Base-by-base conservation (phyloP, 441 rosid species). In the Jatropha podagrica region DNA sequence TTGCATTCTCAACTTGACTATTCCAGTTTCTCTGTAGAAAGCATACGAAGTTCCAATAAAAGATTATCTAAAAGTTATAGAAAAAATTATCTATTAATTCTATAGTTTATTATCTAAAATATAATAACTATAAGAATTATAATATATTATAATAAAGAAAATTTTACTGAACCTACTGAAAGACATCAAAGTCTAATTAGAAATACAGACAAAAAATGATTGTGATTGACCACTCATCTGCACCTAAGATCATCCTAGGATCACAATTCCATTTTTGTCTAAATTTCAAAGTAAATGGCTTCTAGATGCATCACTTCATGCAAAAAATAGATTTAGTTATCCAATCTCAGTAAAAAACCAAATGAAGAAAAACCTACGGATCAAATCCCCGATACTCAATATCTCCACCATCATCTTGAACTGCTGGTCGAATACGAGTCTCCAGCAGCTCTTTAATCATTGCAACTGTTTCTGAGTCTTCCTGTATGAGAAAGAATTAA, bases 351-450 rank as follows among this genome's bases (percentile, higher is more conserved):
- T 3, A 72, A 69, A 69, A 26, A 69, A 71, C n/a, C 14, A 62
- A 67, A 52, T 20, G 65, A 77, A 76, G 61, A 72, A 62, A 78
- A 83, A 74, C 94, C 48, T 87, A 93, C 97, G 56, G 83, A 76
- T 96, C 91, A 79, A 93, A 93, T 72, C 97, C 96, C 44, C 90
- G 81, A 82, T 91, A 96, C 79, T 91, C 97, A 1, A 93, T 96
- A 81, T 96, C 99, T 67, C 99, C 97, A 76, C 99, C 99, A 81
- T 96, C 98, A 81, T 96, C 98, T 85, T 96, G 99, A 76, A 96
- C 98, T 6, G 98, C 92, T 23, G 99, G 98, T 68, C 99, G 88
- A 71, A 96, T 94, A 48, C 98, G 98, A 63, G 99, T 94, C 85
- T 96, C 99, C 79, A 96, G 81, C 72, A 96, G 87, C 78, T 96